These are phyloP conservation scores for Noccaea caerulescens DNA, from an alignment of 345 rosid genomes.

Conservation along the genomic window DNA sequence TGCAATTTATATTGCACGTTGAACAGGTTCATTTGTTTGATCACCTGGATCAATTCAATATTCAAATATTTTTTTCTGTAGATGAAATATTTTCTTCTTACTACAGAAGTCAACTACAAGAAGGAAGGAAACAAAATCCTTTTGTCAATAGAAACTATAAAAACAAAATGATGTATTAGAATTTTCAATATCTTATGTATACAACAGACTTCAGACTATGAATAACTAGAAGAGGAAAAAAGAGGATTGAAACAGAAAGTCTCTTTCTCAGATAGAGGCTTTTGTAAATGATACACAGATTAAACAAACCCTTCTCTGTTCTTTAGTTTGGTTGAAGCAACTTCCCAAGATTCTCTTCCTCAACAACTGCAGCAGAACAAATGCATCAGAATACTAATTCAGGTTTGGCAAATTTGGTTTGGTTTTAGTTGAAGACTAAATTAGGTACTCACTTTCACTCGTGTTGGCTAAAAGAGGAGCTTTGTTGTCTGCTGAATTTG, in stretches of 20 bases:
- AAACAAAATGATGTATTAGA: background rate
- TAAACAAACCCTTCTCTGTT: constrained; percentile 18
- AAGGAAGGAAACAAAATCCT: constrained; percentile 14
- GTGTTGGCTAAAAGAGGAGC: constrained; percentile 49
- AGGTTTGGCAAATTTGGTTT: background rate
- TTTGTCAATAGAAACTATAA: background rate
- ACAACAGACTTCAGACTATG: constrained; percentile 19
- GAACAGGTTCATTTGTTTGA: constrained; percentile 28
- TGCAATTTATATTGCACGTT: constrained; percentile 18
- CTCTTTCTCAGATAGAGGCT: constrained; percentile 2
- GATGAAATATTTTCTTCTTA: constrained; percentile 18
- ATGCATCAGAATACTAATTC: constrained; percentile 9
- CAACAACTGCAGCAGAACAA: constrained; percentile 48
- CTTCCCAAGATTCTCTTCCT: constrained; percentile 64
- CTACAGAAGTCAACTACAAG: constrained; percentile 40
- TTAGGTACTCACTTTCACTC: constrained; percentile 49
- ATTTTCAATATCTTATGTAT: constrained; percentile 20
- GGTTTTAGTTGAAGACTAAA: constrained; percentile 8
- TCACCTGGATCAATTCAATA: constrained; percentile 25
- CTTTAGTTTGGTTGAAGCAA: constrained; percentile 66
- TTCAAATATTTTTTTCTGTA: background rate
- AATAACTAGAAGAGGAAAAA: constrained; percentile 7
- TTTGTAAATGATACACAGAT: background rate
- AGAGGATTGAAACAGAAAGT: constrained; percentile 7
- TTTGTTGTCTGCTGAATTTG: constrained; percentile 48